phyloP scores from a whole-genome alignment of 1,284 basidiomycete genomes.

The Trametes sp. region DNA sequence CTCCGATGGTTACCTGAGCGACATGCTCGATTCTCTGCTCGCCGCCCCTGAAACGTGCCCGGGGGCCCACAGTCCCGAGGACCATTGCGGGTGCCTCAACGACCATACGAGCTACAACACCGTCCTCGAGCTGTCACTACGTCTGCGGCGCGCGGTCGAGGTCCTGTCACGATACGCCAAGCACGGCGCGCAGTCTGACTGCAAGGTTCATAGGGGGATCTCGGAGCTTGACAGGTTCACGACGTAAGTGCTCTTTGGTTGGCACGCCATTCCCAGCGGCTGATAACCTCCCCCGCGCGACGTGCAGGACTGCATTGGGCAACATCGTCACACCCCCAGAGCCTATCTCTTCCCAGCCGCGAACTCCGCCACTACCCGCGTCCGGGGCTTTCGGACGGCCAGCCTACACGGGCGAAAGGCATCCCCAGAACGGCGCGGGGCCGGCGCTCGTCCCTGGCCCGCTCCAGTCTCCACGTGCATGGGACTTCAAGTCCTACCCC shows the following conservation, averaged over 20 bases:
- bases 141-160: slow-evolving; percentile 64
- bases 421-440: slow-evolving; percentile 19
- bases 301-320: slow-evolving; percentile 46
- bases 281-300: slow-evolving; percentile 19
- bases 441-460: slow-evolving; percentile 38
- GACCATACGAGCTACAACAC: slow-evolving; percentile 60
- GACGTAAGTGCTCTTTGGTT: slow-evolving; percentile 51
- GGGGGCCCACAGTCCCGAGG: slow-evolving; percentile 23
- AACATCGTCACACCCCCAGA: slow-evolving; percentile 41
- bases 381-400: slow-evolving; percentile 23
- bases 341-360: slow-evolving; percentile 18
- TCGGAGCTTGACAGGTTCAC: slow-evolving; percentile 63
- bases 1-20: slow-evolving; percentile 34
- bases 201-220: slow-evolving; percentile 60
- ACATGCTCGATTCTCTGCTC: slow-evolving; percentile 38
- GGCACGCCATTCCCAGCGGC: slow-evolving; percentile 14
- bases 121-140: slow-evolving; percentile 66
- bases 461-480: slow-evolving; percentile 41
- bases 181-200: slow-evolving; percentile 55
- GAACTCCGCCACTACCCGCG: slow-evolving; percentile 18
- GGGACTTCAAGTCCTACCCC: slow-evolving; percentile 42
- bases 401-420: slow-evolving; percentile 12
- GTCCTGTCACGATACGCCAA: slow-evolving; percentile 57
- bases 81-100: slow-evolving; percentile 65
- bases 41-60: slow-evolving; percentile 26